These are phyloP conservation scores for Vicia faba DNA, from an alignment of 306 rosid genomes.

Conservation along the genomic window DNA sequence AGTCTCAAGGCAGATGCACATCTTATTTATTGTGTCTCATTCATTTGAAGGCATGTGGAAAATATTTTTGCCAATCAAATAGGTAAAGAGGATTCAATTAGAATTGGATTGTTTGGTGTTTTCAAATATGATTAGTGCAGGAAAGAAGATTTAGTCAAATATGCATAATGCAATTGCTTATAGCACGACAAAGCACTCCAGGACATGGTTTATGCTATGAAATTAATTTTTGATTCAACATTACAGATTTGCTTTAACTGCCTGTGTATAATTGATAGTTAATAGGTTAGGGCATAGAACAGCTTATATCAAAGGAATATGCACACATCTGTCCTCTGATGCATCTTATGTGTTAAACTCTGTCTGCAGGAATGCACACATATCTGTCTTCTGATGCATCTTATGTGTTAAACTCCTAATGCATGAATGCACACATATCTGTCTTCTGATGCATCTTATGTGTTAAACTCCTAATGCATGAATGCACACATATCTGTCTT, in stretches of 20 bases:
- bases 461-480: too few species aligned
- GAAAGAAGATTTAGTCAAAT: background rate
- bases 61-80: slow-evolving; percentile 4
- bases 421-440: too few species aligned
- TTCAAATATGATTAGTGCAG: background rate
- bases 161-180: slow-evolving; percentile 7
- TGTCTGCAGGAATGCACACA: too few species aligned
- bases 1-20: background rate
- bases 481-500: background rate
- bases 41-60: background rate
- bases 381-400: too few species aligned
- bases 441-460: too few species aligned
- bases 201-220: slow-evolving; percentile 15
- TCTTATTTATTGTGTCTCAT: background rate
- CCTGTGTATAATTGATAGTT: slow-evolving; percentile 10
- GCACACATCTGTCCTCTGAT: too few species aligned
- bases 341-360: too few species aligned
- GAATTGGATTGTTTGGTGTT: slow-evolving; percentile 2
- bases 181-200: background rate
- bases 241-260: background rate
- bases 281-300: background rate
- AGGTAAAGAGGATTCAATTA: background rate
- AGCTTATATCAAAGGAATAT: background rate
- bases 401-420: too few species aligned
- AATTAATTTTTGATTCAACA: background rate